Conservation (phyloP, 1,139 yeast genomes). For the Candida sp. region DNA sequence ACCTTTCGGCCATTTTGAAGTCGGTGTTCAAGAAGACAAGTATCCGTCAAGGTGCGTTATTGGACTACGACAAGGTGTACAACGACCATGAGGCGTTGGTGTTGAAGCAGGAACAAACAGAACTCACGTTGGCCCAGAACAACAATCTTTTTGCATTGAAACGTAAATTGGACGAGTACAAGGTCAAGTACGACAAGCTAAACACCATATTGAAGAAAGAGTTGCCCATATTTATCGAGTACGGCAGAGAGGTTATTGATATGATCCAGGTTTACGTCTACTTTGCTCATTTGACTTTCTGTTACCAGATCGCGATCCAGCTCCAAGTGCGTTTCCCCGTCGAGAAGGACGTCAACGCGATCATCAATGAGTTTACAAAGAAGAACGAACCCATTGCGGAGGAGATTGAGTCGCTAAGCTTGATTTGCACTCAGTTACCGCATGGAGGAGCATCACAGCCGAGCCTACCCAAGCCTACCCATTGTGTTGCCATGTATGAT, state of each 20-base stretch:
- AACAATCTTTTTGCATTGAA: conserved; percentile 33
- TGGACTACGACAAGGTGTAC: conserved; percentile 38
- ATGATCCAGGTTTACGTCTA: conserved; percentile 30
- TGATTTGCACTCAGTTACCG: conserved; percentile 19
- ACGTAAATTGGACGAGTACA: conserved; percentile 32
- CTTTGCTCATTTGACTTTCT: conserved; percentile 31
- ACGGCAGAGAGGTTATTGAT: conserved; percentile 27
- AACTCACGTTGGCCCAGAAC: conserved; percentile 31
- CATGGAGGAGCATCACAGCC: not conserved
- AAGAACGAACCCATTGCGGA: conserved; percentile 17
- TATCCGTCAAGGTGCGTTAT: conserved; percentile 31
- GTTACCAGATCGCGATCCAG: conserved; percentile 27
- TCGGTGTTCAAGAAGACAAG: conserved; percentile 31
- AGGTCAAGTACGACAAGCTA: conserved; percentile 28
- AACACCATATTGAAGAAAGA: conserved; percentile 40
- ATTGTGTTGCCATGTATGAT: conserved; percentile 36
- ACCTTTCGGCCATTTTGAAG: conserved; percentile 23
- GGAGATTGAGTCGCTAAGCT: conserved; percentile 21
- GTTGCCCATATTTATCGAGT: conserved; percentile 40
- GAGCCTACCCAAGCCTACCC: conserved; percentile 5
- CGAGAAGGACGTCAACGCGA: conserved; percentile 1
- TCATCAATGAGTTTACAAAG: conserved; percentile 15
- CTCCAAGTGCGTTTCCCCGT: conserved; percentile 17
- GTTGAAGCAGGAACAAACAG: conserved; percentile 23
- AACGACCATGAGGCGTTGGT: conserved; percentile 29